Base-by-base conservation (phyloP, 768 basidiomycete genomes). In the Cystofilobasidium macerans region DNA sequence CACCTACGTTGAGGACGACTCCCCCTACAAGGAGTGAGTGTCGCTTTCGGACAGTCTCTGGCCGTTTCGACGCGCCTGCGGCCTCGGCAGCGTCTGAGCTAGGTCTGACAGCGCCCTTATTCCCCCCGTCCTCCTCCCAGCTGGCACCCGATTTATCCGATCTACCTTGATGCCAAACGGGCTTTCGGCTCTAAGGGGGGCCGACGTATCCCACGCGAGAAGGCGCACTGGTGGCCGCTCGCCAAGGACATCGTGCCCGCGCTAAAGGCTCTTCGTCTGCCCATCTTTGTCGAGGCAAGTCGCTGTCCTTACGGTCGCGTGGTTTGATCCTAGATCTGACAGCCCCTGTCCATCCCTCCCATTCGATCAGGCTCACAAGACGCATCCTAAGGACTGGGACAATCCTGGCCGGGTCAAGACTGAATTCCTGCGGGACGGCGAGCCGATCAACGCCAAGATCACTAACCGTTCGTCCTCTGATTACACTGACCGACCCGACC, bases 301-400 rank as follows among this genome's bases (percentile, higher is more conserved):
- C 47, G 30, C 20, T 35, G 26, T 9, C 32, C 14, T 36, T 24
- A 28, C 13, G 1, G 43, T n/a, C 24, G 18, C 14, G 1, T n/a
- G n/a, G n/a, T 30, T 20, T 26, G 28, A 28, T 33, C 12, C 32
- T 2, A 20, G n/a, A 22, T 9, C 47, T 22, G 47, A 8, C 47
- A 9, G 47, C 14, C 20, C 56, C 26, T 30, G 9, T 8, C 16
- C 38, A 40, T 40, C 56, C 35, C 16, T 24, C 11, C 57, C 7
- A 8, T 32, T 26, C 33, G 9, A n/a, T 14, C 47, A 80, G 78
- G 75, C 78, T 30, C 82, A 83, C 72, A 97, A 93, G 76, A 79
- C 83, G 32, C 94, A 99, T 72, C 94, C 94, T 14, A 83, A 89
- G 60, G 94, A 99, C 76, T 99, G 94, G 94, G 93, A 88, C 73